Evolutionary conservation across 148 eudicot species (phyloP), one percentile per base, ranked within the genome.

Genomic region (Polygonum maritimum): DNA sequence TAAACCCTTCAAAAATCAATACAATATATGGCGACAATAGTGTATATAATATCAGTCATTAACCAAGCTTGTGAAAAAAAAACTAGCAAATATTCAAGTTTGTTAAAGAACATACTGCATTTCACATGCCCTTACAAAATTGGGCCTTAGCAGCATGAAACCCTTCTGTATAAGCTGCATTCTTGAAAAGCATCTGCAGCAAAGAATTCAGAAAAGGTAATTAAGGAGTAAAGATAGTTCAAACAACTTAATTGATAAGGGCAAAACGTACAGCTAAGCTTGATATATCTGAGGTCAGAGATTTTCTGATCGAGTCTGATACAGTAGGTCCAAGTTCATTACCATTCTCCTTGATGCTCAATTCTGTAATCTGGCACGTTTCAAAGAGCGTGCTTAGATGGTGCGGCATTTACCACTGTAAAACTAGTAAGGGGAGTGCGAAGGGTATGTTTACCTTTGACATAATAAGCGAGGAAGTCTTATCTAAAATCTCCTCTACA

Each of bases 81-180:
- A 4, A 54, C 21, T 7, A 44, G 22, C 60, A 54, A 54, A 54
- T 19, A 19, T 18, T n/a, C 60, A 54, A 10, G 60, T 18, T 54
- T 54, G 60, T n/a, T 54, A 5, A 5, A 54, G 60, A n/a, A 54
- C 60, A 19, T 4, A 19, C 9, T 54, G 69, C 69, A 31, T 22
- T 26, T 62, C 69, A 62, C 15, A 62, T 38, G 15, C 38, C 14
- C 69, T 62, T 62, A 35, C 69, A 26, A 62, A 31, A 62, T 62
- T 62, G 69, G 38, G 69, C 16, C 16, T 67, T 67, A 3, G 71
- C 71, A 67, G 71, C 71, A 35, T 67, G 71, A 33, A 67, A 67
- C 9, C 71, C 71, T 38, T 67, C 71, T 67, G 71, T 67, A 67
- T 67, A 67, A 4, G 71, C 71, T 38, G 44, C 15, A 67, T 67